These are phyloP conservation scores for Sugiyamaella neomexicana DNA, from an alignment of 1,139 yeast genomes.

Conservation along the genomic window DNA sequence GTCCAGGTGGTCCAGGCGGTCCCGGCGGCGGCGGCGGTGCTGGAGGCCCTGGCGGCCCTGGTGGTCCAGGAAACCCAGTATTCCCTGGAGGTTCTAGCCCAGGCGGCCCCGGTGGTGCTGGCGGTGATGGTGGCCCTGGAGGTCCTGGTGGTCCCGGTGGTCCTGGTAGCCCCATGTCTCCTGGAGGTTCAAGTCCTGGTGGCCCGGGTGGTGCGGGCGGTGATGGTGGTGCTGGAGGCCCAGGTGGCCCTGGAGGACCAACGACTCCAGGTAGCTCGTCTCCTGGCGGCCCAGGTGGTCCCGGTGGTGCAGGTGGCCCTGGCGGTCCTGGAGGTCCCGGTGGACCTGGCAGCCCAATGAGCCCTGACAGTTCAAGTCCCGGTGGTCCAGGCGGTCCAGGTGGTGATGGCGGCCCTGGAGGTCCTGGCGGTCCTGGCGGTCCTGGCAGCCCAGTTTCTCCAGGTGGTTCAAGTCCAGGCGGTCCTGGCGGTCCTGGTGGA, in stretches of 20 bases:
- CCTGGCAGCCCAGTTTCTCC: slow-evolving; percentile 27
- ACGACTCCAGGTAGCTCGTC: slow-evolving; percentile 17
- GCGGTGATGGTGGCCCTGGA: slow-evolving; percentile 24
- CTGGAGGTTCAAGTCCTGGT: slow-evolving; percentile 23
- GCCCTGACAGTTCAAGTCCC: slow-evolving; percentile 20
- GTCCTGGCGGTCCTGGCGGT: slow-evolving; percentile 29
- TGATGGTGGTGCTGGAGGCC: slow-evolving; percentile 16
- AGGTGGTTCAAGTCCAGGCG: slow-evolving; percentile 22
- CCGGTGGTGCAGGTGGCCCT: slow-evolving; percentile 21
- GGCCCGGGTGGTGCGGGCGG: slow-evolving; percentile 21
- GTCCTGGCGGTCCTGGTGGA: slow-evolving; percentile 23
- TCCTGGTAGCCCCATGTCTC: slow-evolving; percentile 28
- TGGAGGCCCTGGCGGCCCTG: slow-evolving; percentile 20
- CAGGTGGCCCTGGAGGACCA: slow-evolving; percentile 13
- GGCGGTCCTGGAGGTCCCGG: slow-evolving; percentile 20
- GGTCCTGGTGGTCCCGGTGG: slow-evolving; percentile 24
- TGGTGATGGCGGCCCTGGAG: slow-evolving; percentile 24
- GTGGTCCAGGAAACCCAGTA: slow-evolving; percentile 19
- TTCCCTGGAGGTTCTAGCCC: slow-evolving; percentile 26
- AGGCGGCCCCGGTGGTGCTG: neutral
- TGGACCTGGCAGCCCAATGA: slow-evolving; percentile 17
- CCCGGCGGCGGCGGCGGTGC: slow-evolving; percentile 15
- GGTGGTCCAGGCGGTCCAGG: slow-evolving; percentile 25
- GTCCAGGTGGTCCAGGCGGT: slow-evolving; percentile 16
- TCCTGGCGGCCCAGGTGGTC: slow-evolving; percentile 20